phyloP scores from a whole-genome alignment of 495 filamentous ascomycete genomes.

The Penicillium egyptiacum region DNA sequence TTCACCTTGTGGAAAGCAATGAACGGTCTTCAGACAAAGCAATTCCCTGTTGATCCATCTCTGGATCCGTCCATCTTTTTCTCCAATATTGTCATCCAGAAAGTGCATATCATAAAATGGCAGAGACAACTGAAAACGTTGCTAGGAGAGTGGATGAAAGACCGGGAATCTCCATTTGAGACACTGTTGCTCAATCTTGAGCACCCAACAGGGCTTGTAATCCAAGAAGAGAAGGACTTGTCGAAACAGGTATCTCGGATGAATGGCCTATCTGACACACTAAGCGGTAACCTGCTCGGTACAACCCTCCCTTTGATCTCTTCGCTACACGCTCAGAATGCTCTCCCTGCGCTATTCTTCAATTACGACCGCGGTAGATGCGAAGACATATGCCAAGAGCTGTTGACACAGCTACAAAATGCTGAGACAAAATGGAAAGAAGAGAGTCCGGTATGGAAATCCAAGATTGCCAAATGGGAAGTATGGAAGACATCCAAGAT shows the following conservation, averaged over 20 bases:
- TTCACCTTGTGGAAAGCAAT: conserved; percentile 61
- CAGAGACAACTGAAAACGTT: conserved; percentile 59
- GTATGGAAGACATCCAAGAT: conserved; percentile 49
- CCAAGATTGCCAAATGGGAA: conserved; percentile 51
- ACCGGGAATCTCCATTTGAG: conserved; percentile 61
- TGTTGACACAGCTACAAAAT: conserved; percentile 50
- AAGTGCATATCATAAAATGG: conserved; percentile 66
- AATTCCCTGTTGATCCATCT: conserved; percentile 44
- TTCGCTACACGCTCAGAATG: conserved; percentile 60
- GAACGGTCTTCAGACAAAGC: conserved; percentile 47
- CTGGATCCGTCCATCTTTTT: conserved; percentile 50
- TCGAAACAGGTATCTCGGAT: conserved; percentile 6
- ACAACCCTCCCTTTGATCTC: conserved; percentile 60
- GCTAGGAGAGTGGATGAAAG: conserved; percentile 59
- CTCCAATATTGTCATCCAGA: conserved; percentile 47
- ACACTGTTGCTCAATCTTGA: conserved; percentile 45
- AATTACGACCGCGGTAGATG: conserved; percentile 68
- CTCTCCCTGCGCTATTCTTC: conserved; percentile 73
- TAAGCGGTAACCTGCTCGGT: conserved; percentile 25
- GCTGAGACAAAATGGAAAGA: conserved; percentile 59
- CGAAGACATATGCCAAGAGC: conserved; percentile 50
- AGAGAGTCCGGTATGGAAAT: conserved; percentile 57
- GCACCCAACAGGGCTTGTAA: neutral
- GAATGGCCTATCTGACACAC: neutral
- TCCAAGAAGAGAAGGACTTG: neutral